Evolutionary conservation across 1,284 basidiomycete genomes (phyloP).

Genomic region (Melampsora larici-populina): DNA sequence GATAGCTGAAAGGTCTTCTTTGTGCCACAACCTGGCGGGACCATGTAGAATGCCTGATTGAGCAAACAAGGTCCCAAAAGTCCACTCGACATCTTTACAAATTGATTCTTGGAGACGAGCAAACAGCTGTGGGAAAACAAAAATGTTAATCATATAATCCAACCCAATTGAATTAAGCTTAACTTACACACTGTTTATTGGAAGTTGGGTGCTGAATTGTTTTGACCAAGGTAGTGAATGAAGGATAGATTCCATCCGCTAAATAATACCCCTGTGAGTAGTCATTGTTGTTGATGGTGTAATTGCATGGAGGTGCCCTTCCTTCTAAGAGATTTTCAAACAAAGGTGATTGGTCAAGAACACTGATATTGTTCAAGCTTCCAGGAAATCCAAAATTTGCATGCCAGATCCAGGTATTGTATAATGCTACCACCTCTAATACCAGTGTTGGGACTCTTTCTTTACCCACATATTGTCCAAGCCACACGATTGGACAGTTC

Average conservation of each 20-base stretch:
- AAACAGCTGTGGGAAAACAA: background rate
- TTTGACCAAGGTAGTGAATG: slow-evolving; percentile 6
- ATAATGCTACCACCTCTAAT: slow-evolving; percentile 6
- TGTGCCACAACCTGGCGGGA: background rate
- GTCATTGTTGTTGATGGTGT: slow-evolving; percentile 7
- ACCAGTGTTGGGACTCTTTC: slow-evolving; percentile 14
- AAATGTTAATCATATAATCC: no score
- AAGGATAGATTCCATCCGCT: slow-evolving; percentile 6
- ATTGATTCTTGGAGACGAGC: slow-evolving; percentile 11
- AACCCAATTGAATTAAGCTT: no score
- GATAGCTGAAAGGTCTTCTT: background rate
- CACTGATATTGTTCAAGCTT: slow-evolving; percentile 14
- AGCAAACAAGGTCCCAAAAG: slow-evolving; percentile 18
- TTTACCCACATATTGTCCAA: slow-evolving; percentile 7
- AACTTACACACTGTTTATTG: no score
- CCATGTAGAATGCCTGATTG: background rate
- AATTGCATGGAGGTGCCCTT: background rate
- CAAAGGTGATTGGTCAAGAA: background rate
- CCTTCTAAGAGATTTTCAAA: slow-evolving; percentile 26
- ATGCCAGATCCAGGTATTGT: slow-evolving; percentile 34
- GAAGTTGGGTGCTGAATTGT: slow-evolving; percentile 3
- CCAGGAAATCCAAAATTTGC: slow-evolving; percentile 28
- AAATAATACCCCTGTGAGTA: slow-evolving; percentile 11
- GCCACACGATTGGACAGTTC: background rate
- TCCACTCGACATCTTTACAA: slow-evolving; percentile 5